Evolutionary conservation across 495 filamentous ascomycete species (phyloP), one percentile per base, ranked within the genome.

Genomic region (Penicillium crystallinum): DNA sequence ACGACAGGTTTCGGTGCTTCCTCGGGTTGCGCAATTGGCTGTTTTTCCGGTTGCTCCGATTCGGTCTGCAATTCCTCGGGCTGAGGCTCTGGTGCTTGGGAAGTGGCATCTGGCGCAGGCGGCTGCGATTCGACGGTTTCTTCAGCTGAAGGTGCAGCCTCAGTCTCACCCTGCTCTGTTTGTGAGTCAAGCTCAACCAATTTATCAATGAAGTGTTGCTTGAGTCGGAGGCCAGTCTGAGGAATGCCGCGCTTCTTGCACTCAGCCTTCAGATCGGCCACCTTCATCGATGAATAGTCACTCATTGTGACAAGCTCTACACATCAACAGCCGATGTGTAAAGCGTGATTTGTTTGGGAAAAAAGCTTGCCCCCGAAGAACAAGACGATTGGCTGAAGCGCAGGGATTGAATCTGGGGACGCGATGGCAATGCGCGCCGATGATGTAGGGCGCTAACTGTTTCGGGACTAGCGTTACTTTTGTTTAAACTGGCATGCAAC

Each of bases 231-330:
- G 3, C 76, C 76, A 15, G 77, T 77, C 52, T 76, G 76, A 25
- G 77, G 67, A 46, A 81, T 71, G 40, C 71, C 73, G 48, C 76
- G 77, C 45, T 62, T 73, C 53, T 76, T 77, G 52, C 79, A 66
- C 61, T 81, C 76, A 18, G 74, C 72, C 60, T 78, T 78, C 47
- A 81, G 60, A 37, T 79, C 77, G n/a, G 70, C 66, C 34, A 81
- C 77, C 55, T 79, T 81, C 67, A 67, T 71, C 53, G 75, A 77
- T 25, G 70, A 71, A 53, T 77, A 81, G 49, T 81, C 77, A 43
- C 63, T 52, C 77, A 79, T 80, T 5, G 19, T 69, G 54, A 35
- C 37, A 25, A 4, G 15, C 2, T 23, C n/a, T 25, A 8, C 46
- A 8, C 36, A 50, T 51, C 31, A 49, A 37, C 29, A 12, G 17